Evolutionary conservation across 768 basidiomycete genomes (phyloP).

Genomic region (Pleurotus salmoneostramineus): DNA sequence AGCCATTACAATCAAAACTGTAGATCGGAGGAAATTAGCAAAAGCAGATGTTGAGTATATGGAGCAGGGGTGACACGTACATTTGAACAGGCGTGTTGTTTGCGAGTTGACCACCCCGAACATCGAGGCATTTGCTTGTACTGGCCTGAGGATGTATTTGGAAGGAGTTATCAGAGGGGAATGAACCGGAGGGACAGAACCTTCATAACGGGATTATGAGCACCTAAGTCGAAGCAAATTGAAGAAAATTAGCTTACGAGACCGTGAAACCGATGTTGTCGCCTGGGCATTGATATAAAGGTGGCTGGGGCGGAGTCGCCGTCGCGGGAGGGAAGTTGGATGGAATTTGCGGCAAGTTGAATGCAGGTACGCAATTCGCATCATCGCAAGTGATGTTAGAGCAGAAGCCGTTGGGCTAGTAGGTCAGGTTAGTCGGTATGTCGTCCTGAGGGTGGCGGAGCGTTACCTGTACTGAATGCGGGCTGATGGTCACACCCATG

Average conservation of each 20-base stretch:
- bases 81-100: conserved; percentile 26
- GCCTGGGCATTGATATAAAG: not conserved
- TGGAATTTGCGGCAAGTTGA: not conserved
- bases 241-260: conserved; percentile 12
- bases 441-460: not conserved
- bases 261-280: conserved; percentile 3
- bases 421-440: not conserved
- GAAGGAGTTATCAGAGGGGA: conserved; percentile 14
- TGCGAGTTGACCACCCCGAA: conserved; percentile 17
- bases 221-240: not conserved
- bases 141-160: conserved; percentile 23
- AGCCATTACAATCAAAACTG: conserved; percentile 31
- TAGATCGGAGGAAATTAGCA: not conserved
- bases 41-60: not conserved
- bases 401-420: conserved; percentile 14
- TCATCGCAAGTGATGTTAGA: not conserved
- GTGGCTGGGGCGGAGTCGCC: not conserved
- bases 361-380: conserved; percentile 4
- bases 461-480: conserved; percentile 16
- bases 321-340: not conserved
- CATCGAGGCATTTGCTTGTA: conserved; percentile 23
- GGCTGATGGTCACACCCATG: conserved; percentile 25
- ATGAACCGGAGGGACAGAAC: conserved; percentile 15
- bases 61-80: conserved; percentile 11
- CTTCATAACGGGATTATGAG: conserved; percentile 10